A percentile compares a stretch with the other conserved stretches of the same genome.
phyloP scores from a whole-genome alignment of 805 yeast species.

The Wickerhamomyces ciferrii region DNA sequence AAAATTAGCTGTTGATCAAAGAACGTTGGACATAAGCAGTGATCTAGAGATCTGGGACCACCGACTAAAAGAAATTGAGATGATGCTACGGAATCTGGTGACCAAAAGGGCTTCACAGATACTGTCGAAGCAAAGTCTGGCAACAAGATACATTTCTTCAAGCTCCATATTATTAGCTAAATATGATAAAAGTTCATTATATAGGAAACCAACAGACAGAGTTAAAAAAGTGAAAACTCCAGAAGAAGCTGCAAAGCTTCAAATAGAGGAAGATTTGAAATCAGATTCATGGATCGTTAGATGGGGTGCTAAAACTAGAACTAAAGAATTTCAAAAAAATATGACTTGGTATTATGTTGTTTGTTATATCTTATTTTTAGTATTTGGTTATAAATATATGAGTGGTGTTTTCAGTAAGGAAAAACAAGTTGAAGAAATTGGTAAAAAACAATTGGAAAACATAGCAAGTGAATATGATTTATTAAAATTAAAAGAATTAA shows the following conservation, averaged over 20 bases:
- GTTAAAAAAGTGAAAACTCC: constrained; percentile 21
- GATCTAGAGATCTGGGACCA: background rate
- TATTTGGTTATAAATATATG: constrained; percentile 61
- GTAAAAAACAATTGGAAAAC: constrained; percentile 30
- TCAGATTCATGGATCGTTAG: constrained; percentile 32
- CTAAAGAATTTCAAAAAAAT: constrained; percentile 53
- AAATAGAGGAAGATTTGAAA: constrained; percentile 27
- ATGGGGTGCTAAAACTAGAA: constrained; percentile 50
- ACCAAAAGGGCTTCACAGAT: background rate
- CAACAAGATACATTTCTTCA: background rate
- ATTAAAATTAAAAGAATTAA: constrained; percentile 54
- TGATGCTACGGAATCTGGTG: background rate
- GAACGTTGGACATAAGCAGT: background rate
- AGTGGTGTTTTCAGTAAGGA: constrained; percentile 62
- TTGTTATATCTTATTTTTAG: constrained; percentile 50
- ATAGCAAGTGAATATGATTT: constrained; percentile 53
- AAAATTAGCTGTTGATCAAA: background rate
- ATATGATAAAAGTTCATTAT: constrained; percentile 6
- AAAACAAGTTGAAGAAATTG: constrained; percentile 43
- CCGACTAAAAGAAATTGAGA: too few relatives aligned
- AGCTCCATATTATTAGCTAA: background rate
- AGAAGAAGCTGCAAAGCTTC: constrained; percentile 26
- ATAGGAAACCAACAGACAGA: constrained; percentile 14
- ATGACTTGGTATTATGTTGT: constrained; percentile 61
- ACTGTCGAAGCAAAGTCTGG: background rate